These are phyloP conservation scores for Colletotrichum limetticola DNA, from an alignment of 2,329 filamentous ascomycete genomes.

Conservation along the genomic window DNA sequence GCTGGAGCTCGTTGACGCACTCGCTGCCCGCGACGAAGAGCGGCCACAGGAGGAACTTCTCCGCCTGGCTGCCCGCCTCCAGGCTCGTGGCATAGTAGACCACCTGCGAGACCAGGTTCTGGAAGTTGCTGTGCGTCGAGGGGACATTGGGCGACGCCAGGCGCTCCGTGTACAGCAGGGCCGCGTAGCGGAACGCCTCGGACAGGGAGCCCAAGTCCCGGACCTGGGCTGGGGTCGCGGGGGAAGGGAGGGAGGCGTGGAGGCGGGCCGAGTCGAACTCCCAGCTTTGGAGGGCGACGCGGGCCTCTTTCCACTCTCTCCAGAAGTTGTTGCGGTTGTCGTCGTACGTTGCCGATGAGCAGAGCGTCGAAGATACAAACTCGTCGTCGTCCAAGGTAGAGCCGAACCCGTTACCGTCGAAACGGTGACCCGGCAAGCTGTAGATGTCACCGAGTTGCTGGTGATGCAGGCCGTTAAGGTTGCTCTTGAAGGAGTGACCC, in stretches of 20 bases:
- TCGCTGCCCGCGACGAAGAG: constrained; percentile 91
- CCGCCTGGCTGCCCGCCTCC: constrained; percentile 75
- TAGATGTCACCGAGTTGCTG: constrained; percentile 43
- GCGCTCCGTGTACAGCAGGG: constrained; percentile 89
- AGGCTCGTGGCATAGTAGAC: constrained; percentile 86
- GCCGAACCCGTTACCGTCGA: constrained; percentile 76
- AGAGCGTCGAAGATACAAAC: constrained; percentile 52
- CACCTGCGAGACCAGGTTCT: constrained; percentile 83
- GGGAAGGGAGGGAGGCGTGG: constrained; percentile 59
- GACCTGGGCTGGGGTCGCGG: constrained; percentile 69
- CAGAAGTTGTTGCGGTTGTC: constrained; percentile 78
- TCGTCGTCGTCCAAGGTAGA: constrained; percentile 67
- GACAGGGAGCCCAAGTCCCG: constrained; percentile 84
- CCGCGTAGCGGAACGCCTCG: constrained; percentile 90
- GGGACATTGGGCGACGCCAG: constrained; percentile 81
- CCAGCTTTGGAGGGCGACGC: constrained; percentile 82
- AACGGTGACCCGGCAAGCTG: constrained; percentile 62
- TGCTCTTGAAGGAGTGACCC: constrained; percentile 54
- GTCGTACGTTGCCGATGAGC: constrained; percentile 60
- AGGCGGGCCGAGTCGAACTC: constrained; percentile 72
- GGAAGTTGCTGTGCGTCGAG: constrained; percentile 80
- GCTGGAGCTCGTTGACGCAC: constrained; percentile 83
- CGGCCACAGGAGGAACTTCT: constrained; percentile 94
- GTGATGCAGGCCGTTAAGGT: constrained; percentile 39
- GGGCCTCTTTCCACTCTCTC: constrained; percentile 86